These are phyloP conservation scores for Nigrospora oryzae DNA, from an alignment of 2,329 filamentous ascomycete genomes.

Conservation along the genomic window DNA sequence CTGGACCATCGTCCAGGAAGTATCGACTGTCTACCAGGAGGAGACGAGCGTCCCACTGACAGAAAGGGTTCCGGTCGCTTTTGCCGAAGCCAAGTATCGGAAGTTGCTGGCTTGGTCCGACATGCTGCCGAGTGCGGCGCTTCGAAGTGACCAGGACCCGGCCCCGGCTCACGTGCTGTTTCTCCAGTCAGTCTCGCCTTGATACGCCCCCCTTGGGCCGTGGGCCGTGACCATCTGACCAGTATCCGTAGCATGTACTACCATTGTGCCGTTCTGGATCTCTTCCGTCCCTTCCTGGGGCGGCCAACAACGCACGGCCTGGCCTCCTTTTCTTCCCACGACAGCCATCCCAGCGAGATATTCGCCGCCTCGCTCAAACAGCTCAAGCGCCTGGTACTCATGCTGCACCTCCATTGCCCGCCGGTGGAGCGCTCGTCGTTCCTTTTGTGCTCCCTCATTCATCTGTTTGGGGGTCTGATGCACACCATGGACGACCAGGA, in stretches of 20 bases:
- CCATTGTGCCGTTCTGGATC: not conserved
- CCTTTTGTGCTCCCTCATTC: not conserved
- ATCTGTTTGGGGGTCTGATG: not conserved
- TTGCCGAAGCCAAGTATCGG: conserved; percentile 8
- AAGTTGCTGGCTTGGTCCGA: conserved; percentile 12
- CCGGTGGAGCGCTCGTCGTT: not conserved
- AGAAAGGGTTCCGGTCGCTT: conserved; percentile 2
- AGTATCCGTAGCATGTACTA: not conserved
- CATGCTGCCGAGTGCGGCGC: not conserved
- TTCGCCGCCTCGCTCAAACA: conserved; percentile 1
- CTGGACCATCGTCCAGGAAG: conserved; percentile 6
- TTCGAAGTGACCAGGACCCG: not conserved
- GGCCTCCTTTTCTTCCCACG: not conserved
- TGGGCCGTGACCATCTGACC: not conserved
- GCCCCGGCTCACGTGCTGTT: not conserved
- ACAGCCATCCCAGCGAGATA: not conserved
- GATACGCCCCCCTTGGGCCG: not conserved
- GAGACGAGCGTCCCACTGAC: not conserved
- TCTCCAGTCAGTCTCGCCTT: not conserved
- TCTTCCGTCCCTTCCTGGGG: not conserved
- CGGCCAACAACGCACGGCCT: not conserved
- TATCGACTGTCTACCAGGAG: not conserved
- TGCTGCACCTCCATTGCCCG: not conserved
- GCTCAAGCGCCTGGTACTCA: not conserved
- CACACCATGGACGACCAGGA: not conserved